Evolutionary conservation across 352 stramenopile species (phyloP).

Genomic region (Paralagenidium karlingii): DNA sequence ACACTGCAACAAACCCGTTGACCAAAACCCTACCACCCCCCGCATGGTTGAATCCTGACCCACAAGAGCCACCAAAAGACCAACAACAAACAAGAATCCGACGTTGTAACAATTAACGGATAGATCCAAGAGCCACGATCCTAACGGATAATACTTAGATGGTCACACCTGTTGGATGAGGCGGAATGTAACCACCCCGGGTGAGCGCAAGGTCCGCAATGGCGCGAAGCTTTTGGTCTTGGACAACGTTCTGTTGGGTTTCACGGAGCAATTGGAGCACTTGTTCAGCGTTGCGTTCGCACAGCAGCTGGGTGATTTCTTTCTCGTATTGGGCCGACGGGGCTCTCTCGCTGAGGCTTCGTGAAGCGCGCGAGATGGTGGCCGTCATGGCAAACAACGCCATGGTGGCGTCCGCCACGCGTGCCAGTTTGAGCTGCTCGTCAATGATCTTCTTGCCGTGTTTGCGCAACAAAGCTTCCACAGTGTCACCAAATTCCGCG

Average conservation of each 20-base stretch:
- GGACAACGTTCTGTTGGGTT: conserved; percentile 44
- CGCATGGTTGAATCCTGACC: too few species aligned
- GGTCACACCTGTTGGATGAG: conserved; percentile 63
- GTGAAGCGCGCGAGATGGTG: conserved; percentile 69
- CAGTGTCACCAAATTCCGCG: conserved; percentile 56
- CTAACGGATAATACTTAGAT: conserved; percentile 11
- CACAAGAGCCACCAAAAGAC: too few species aligned
- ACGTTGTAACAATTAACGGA: too few species aligned
- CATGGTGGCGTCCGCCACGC: conserved; percentile 77
- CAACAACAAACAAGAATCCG: too few species aligned
- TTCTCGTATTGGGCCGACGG: conserved; percentile 60
- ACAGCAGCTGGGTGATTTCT: conserved; percentile 69
- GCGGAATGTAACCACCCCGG: conserved; percentile 65
- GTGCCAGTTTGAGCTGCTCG: conserved; percentile 78
- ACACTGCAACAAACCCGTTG: too few species aligned
- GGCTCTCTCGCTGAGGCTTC: conserved; percentile 35
- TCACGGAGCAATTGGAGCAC: conserved; percentile 42
- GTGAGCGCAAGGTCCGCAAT: conserved; percentile 72
- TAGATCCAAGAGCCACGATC: too few species aligned
- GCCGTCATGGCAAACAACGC: conserved; percentile 78
- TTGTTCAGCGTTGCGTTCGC: conserved; percentile 53
- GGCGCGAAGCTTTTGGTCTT: conserved; percentile 50
- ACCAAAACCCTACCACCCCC: too few species aligned
- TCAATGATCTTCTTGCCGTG: conserved; percentile 83
- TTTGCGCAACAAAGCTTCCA: conserved; percentile 68